Evolutionary conservation across 2,329 filamentous ascomycete species (phyloP).

Genomic region (Macroventuria anomochaeta): DNA sequence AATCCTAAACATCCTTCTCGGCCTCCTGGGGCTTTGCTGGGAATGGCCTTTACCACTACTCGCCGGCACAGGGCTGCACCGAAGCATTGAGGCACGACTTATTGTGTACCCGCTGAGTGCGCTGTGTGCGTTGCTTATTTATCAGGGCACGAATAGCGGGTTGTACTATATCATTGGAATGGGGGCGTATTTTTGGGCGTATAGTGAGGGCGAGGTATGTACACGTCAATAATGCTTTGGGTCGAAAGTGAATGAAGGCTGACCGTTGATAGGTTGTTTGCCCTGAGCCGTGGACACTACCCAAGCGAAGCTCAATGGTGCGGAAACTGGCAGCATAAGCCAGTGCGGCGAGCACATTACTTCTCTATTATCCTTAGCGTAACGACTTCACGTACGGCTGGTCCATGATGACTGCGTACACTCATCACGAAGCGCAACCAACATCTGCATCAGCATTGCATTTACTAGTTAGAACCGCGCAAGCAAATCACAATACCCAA

Average conservation of each 20-base stretch:
- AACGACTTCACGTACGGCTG: slow-evolving; percentile 4
- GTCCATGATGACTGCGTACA: slow-evolving; percentile 12
- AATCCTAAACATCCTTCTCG: slow-evolving; percentile 85
- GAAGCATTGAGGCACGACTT: slow-evolving; percentile 85
- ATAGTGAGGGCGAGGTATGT: slow-evolving; percentile 93
- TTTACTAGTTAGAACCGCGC: slow-evolving; percentile 1
- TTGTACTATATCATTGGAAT: slow-evolving; percentile 90
- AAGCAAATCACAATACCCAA: slow-evolving; percentile 10
- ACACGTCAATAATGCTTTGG: background rate
- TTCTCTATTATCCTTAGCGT: slow-evolving; percentile 6
- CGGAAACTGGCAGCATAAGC: slow-evolving; percentile 29
- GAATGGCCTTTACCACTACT: slow-evolving; percentile 85
- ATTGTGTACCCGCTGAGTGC: slow-evolving; percentile 81
- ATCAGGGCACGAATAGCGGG: slow-evolving; percentile 90
- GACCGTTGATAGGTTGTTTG: slow-evolving; percentile 59
- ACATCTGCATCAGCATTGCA: slow-evolving; percentile 1
- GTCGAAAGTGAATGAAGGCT: too few species aligned
- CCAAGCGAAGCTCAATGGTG: slow-evolving; percentile 50
- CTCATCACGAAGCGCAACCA: slow-evolving; percentile 9
- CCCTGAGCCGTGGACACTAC: slow-evolving; percentile 58
- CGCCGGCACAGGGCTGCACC: slow-evolving; percentile 79
- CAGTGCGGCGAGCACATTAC: background rate
- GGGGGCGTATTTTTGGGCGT: slow-evolving; percentile 93
- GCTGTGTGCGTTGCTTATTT: slow-evolving; percentile 77
- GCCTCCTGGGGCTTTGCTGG: slow-evolving; percentile 78